Evolutionary conservation across 495 filamentous ascomycete species (phyloP), one percentile per base, ranked within the genome.

Genomic region (Penicillium herquei): DNA sequence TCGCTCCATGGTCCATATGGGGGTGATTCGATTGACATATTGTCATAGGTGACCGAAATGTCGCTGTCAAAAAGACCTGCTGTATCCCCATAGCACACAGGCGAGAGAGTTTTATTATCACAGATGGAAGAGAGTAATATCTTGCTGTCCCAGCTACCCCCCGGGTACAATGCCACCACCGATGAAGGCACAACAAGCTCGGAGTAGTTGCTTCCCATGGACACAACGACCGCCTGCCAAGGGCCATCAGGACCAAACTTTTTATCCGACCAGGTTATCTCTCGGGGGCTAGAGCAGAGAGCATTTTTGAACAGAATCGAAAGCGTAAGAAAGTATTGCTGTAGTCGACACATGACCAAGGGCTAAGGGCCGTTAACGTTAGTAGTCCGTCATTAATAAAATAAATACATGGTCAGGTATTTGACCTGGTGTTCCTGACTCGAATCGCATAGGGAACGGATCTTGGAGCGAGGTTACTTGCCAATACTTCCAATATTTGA

Each of bases 211-310:
- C 34, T 37, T 7, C 50, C 50, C 10, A 52, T 30, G 26, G 10
- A 18, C 5, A 52, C 50, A 33, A 9, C 33, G 21, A 52, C 50
- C n/a, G 50, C 50, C 16, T 52, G 50, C 50, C 50, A 52, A 13
- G 50, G 50, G 11, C 50, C 50, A 52, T 52, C 50, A 3, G 40
- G 40, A 3, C 50, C 50, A 34, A 43, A 44, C 6, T 30, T 43
- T 18, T 44, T 44, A 37, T 52, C 30, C 4, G 50, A 52, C 50
- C 50, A 52, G 10, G 50, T 44, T 39, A 52, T 44, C 40, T 41
- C 17, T 21, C n/a, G 40, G 8, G 40, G 40, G 2, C 34, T 2
- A 13, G 34, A 37, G 34, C 34, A 37, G 2, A 37, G 9, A 13
- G 6, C 34, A 13, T 13, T 10, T 10, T 37, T 13, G 12, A 37